A percentile compares a stretch with the other conserved stretches of the same genome.
phyloP scores from a whole-genome alignment of 1,284 basidiomycete genomes.

The Exsudoporus floridanus region DNA sequence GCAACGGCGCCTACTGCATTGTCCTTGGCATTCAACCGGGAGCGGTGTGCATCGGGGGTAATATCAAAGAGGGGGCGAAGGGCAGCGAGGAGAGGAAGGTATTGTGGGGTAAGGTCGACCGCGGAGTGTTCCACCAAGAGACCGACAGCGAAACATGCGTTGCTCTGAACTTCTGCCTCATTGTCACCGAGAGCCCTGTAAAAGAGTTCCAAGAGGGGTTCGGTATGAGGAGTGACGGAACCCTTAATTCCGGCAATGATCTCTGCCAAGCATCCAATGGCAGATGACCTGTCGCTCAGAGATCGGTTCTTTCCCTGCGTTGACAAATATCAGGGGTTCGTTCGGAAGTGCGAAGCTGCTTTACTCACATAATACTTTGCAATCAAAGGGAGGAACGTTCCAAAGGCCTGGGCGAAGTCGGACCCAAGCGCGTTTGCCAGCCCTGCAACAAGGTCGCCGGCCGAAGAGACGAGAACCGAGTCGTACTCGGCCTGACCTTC shows the following conservation, averaged over 20 bases:
- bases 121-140: conserved; percentile 89
- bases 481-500: conserved; percentile 96
- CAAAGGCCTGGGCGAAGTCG: conserved; percentile 86
- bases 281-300: conserved; percentile 87
- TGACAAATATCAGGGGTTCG: conserved; percentile 12
- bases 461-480: conserved; percentile 91
- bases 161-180: conserved; percentile 92
- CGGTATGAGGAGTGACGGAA: conserved; percentile 85
- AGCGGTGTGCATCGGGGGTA: conserved; percentile 55
- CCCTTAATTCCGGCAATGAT: conserved; percentile 92
- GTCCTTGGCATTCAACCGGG: conserved; percentile 85
- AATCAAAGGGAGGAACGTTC: conserved; percentile 86
- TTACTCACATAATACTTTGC: conserved; percentile 86
- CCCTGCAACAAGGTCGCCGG: conserved; percentile 91
- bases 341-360: neutral
- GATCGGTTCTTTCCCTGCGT: conserved; percentile 80
- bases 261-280: conserved; percentile 94
- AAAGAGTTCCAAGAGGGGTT: conserved; percentile 82
- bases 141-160: conserved; percentile 93
- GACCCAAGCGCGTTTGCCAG: conserved; percentile 83
- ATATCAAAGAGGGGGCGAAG: conserved; percentile 84
- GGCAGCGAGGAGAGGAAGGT: conserved; percentile 73
- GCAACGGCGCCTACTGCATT: conserved; percentile 94
- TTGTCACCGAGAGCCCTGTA: conserved; percentile 81
- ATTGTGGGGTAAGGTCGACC: conserved; percentile 83